Conservation (phyloP, 371 early-diverging fungal species). For the Actinomortierella wolfii region DNA sequence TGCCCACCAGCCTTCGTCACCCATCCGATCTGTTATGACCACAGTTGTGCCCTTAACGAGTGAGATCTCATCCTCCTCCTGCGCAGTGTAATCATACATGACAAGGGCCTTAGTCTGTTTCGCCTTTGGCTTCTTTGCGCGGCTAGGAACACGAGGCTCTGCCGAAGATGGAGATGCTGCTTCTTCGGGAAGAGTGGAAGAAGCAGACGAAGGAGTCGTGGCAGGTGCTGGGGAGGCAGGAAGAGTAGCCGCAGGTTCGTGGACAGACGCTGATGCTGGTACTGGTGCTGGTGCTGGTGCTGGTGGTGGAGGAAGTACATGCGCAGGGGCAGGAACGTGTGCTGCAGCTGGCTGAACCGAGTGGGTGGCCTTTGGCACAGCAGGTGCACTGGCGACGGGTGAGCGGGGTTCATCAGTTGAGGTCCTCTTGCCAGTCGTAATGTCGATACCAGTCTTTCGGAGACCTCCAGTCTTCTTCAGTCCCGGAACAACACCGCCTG, state of each 20-base stretch:
- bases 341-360: conserved; percentile 18
- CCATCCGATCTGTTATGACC: conserved; percentile 54
- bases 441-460: conserved; percentile 13
- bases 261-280: neutral
- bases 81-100: conserved; percentile 61
- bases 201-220: conserved; percentile 24
- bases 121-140: conserved; percentile 30
- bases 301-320: conserved; percentile 1
- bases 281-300: conserved; percentile 8
- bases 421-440: conserved; percentile 13
- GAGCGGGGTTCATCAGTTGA: conserved; percentile 34
- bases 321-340: conserved; percentile 10
- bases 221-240: conserved; percentile 30
- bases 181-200: too few species aligned
- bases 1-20: conserved; percentile 69
- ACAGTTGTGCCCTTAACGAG: conserved; percentile 56
- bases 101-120: conserved; percentile 58
- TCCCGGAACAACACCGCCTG: conserved; percentile 60
- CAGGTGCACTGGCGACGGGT: conserved; percentile 10
- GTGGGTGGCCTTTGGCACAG: conserved; percentile 14
- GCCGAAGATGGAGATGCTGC: conserved; percentile 9
- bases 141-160: conserved; percentile 25
- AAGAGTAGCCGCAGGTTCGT: conserved; percentile 1
- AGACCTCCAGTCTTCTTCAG: conserved; percentile 36
- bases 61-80: conserved; percentile 61